Base-by-base conservation (phyloP, 2,329 filamentous ascomycete genomes). In the Fusarium domesticum region DNA sequence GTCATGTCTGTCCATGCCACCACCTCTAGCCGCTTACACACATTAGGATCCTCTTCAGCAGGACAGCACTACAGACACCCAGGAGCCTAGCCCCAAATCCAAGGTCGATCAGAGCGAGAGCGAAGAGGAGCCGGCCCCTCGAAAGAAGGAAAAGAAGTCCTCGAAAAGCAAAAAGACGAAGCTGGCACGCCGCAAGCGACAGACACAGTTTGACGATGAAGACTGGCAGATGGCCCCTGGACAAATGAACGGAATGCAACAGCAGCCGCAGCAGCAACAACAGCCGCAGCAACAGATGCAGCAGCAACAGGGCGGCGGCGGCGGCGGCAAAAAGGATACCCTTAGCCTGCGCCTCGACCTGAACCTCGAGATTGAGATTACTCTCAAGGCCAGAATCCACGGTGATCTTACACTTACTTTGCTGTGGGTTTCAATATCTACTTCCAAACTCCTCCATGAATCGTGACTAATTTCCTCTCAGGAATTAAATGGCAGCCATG, bases 371-470 rank as follows among this genome's bases (percentile, higher is more conserved):
- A 77, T 92, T 41, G 88, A 93, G 68, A 87, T 93, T 51, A 84
- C 89, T 59, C 76, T 93, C 46, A 93, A 92, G 74, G 88, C 88
- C 18, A 85, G 84, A 68, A 90, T 93, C 54, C 83, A 90, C 58
- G 89, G 89, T 62, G 89, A 95, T 70, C 70, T 95, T 54, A 90
- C 87, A 18, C 69, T 93, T 52, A 84, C 83, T 52, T 75, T 93
- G 51, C 67, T 78, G 75, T 78, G 69, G 65, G 75, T 73, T 37
- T 14, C n/a, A 11, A 12, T 23, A 6, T 4, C 17, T 16, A 10
- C 10, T 28, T 28, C 23, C 4, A n/a, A n/a, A n/a, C 23, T 28
- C 4, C 8, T 8, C 4, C 7, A 28, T 10, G 7, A 28, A 28
- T 4, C 23, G 3, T 8, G 3, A 28, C 23, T 28, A 28, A 28